phyloP scores from a whole-genome alignment of 257 asterid genomes.

The Apocynum venetum region DNA sequence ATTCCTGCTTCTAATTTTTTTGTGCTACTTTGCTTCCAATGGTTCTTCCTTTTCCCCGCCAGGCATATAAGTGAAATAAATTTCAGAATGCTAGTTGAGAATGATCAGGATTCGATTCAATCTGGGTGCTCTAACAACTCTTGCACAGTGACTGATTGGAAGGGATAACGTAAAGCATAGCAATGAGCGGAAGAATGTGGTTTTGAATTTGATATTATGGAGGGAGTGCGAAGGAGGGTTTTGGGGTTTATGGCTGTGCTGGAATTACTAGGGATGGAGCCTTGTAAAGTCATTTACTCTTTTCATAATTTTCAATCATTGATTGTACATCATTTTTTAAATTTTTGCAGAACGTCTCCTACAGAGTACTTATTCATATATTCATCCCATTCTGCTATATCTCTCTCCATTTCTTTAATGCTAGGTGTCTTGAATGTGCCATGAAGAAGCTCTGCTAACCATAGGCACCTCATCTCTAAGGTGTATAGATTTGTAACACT shows the following conservation, averaged over 20 bases:
- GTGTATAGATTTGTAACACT: slow-evolving; percentile 36
- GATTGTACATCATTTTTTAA: not conserved
- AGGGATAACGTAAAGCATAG: too few relatives aligned
- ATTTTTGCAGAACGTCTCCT: not conserved
- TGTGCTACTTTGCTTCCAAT: too few relatives aligned
- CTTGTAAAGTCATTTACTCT: not conserved
- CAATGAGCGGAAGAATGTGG: not conserved
- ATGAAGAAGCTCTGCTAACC: slow-evolving; percentile 42
- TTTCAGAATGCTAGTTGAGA: slow-evolving; percentile 13
- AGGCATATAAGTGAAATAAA: not conserved
- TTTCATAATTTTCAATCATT: not conserved
- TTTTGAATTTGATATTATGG: not conserved
- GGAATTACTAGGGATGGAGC: not conserved
- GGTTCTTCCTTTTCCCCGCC: too few relatives aligned
- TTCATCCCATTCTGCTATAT: slow-evolving; percentile 27
- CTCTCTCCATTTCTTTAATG: slow-evolving; percentile 40
- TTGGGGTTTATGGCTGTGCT: not conserved
- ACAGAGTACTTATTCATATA: slow-evolving; percentile 31
- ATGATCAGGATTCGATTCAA: not conserved
- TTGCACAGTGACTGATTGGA: not conserved
- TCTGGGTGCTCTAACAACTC: not conserved
- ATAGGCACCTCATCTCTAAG: slow-evolving; percentile 38
- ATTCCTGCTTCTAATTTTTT: too few relatives aligned
- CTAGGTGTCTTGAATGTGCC: slow-evolving; percentile 43
- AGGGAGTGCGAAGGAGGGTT: not conserved